Conservation (phyloP, 225 moss, liverwort and hornwort species). For the Takakia lepidozioides region DNA sequence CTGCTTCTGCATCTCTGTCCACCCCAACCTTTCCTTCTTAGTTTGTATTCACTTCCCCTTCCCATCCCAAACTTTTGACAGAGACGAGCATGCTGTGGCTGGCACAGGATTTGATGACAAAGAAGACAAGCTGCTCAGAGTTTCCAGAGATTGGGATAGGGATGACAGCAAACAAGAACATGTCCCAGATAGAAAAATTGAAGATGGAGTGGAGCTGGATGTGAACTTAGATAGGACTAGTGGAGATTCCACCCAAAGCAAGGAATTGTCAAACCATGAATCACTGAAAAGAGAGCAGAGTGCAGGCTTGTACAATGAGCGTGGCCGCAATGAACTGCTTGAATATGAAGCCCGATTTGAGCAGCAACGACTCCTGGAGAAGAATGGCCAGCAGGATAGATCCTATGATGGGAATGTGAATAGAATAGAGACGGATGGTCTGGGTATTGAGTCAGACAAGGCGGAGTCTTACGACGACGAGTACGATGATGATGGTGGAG, state of each 20-base stretch:
- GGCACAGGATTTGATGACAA: too few relatives aligned
- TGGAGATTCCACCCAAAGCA: background rate
- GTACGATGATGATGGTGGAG: constrained; percentile 56
- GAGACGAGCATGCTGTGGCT: too few relatives aligned
- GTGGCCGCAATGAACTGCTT: constrained; percentile 35
- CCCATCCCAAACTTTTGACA: too few relatives aligned
- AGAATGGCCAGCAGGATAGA: constrained; percentile 15
- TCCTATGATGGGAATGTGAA: constrained; percentile 4
- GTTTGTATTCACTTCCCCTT: too few relatives aligned
- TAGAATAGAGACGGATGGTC: constrained; percentile 12
- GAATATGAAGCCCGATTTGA: constrained; percentile 43
- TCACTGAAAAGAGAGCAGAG: constrained; percentile 24
- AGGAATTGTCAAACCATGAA: constrained; percentile 11
- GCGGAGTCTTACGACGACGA: constrained; percentile 30
- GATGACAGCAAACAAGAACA: constrained; percentile 14
- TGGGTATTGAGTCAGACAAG: constrained; percentile 6
- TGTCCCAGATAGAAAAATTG: too few relatives aligned
- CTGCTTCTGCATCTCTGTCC: too few relatives aligned
- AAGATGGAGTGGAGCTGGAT: constrained; percentile 10
- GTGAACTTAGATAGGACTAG: constrained; percentile 4
- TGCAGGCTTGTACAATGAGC: constrained; percentile 48
- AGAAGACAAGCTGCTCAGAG: constrained; percentile 3
- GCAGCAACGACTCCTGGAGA: constrained; percentile 12
- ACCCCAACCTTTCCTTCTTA: too few relatives aligned
- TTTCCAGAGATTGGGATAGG: constrained; percentile 14